Evolutionary conservation across 441 rosid genomes (phyloP).

Genomic region (Corymbia citriodora): DNA sequence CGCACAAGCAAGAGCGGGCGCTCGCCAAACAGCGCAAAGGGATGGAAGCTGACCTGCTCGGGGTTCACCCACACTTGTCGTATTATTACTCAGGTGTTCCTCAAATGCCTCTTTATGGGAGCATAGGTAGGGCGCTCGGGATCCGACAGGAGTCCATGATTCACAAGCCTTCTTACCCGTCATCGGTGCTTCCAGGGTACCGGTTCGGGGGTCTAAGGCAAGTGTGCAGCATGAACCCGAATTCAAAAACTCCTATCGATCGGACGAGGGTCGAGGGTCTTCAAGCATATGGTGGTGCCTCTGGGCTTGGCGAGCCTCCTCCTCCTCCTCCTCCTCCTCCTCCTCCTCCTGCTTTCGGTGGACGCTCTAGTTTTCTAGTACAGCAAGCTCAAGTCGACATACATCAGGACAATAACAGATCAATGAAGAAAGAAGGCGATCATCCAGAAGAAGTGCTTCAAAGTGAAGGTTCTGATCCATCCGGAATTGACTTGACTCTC

Average conservation of each 20-base stretch:
- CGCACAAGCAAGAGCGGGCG: constrained; percentile 11
- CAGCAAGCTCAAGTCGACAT: background rate
- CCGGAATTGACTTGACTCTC: constrained; percentile 5
- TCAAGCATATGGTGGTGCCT: background rate
- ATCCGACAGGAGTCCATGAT: background rate
- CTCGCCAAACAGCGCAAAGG: constrained; percentile 3
- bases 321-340: background rate
- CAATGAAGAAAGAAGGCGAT: background rate
- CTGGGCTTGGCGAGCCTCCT: background rate
- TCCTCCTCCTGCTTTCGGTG: background rate
- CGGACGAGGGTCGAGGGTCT: background rate
- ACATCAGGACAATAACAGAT: background rate
- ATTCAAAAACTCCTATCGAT: background rate
- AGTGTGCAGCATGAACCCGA: background rate
- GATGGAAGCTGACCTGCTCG: background rate
- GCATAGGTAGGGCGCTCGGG: background rate
- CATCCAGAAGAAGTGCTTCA: background rate
- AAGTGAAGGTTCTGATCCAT: background rate
- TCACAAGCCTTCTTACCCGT: background rate
- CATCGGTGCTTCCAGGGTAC: background rate
- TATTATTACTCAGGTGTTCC: constrained; percentile 17
- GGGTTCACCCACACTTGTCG: constrained; percentile 22
- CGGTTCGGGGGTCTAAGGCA: background rate
- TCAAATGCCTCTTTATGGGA: constrained; percentile 1
- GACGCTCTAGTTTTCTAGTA: background rate